Conservation (phyloP, 106 monocot species). For the Apostasia shenzhenica region DNA sequence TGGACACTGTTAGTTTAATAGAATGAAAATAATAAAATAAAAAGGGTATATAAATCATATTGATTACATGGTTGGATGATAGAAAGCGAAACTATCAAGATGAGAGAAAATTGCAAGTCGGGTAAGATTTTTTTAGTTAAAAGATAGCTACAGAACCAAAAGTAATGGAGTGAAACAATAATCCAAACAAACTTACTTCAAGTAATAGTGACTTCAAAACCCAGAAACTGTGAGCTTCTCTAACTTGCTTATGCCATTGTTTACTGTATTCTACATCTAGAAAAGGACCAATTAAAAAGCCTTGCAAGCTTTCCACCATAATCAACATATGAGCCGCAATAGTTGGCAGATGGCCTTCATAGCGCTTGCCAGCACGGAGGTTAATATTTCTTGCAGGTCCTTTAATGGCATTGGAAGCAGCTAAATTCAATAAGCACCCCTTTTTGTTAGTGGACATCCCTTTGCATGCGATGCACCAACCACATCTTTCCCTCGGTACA, state of each 20-base stretch:
- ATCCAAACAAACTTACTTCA: slow-evolving; percentile 48
- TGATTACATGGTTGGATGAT: not conserved
- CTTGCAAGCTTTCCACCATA: slow-evolving; percentile 76
- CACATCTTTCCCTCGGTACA: slow-evolving; percentile 86
- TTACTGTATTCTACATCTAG: slow-evolving; percentile 35
- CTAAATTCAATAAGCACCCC: slow-evolving; percentile 75
- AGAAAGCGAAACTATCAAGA: not conserved
- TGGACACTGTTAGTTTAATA: not conserved
- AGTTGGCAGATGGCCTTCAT: slow-evolving; percentile 37
- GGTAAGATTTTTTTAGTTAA: not conserved
- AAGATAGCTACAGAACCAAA: not conserved
- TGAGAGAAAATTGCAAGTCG: not conserved
- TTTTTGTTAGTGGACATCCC: slow-evolving; percentile 45
- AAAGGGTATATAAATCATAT: not conserved
- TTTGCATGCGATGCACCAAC: slow-evolving; percentile 89
- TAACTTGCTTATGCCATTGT: slow-evolving; percentile 48
- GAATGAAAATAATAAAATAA: not conserved
- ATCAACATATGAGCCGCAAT: slow-evolving; percentile 62
- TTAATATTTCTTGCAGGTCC: slow-evolving; percentile 34
- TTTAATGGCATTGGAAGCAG: slow-evolving; percentile 54
- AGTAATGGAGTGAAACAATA: not conserved
- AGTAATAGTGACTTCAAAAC: slow-evolving; percentile 56
- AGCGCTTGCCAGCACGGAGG: slow-evolving; percentile 31
- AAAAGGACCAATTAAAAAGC: slow-evolving; percentile 52
- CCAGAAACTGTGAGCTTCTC: slow-evolving; percentile 42